These are phyloP conservation scores for Oenanthe javanica DNA, from an alignment of 140 eudicot genomes.

Conservation along the genomic window DNA sequence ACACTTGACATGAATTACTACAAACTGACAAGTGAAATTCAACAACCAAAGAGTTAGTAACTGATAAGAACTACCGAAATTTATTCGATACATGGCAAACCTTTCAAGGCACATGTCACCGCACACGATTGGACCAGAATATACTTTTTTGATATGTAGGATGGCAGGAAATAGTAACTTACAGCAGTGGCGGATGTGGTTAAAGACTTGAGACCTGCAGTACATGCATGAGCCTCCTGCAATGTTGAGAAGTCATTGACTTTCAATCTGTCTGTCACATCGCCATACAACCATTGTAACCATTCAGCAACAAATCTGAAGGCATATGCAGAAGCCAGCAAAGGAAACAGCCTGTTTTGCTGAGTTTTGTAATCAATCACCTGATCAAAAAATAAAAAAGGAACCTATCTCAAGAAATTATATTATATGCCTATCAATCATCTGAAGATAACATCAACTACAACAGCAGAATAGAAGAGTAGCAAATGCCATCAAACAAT, in stretches of 20 bases:
- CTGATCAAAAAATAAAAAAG: constrained; percentile 22
- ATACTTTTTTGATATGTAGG: not conserved
- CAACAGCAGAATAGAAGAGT: not conserved
- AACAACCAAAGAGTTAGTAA: not conserved
- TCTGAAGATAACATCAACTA: not conserved
- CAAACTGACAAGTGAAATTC: not conserved
- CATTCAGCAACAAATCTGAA: constrained; percentile 94
- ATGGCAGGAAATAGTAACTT: constrained; percentile 17
- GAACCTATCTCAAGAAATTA: not conserved
- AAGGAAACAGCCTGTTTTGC: constrained; percentile 89
- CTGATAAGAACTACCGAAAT: not conserved
- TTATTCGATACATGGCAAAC: not conserved
- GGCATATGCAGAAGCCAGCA: constrained; percentile 98
- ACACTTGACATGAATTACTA: not conserved
- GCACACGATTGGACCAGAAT: not conserved
- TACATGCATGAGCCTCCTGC: constrained; percentile 98
- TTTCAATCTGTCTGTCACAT: constrained; percentile 72
- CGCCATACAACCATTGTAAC: constrained; percentile 80
- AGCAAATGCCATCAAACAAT: not conserved
- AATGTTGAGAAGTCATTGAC: constrained; percentile 88
- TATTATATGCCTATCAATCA: not conserved
- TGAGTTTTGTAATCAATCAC: constrained; percentile 96
- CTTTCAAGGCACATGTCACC: not conserved
- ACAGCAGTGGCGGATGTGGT: constrained; percentile 91
- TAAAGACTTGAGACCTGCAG: constrained; percentile 96